Base-by-base conservation (phyloP, 2,329 filamentous ascomycete genomes). In the Claviceps spartinae region DNA sequence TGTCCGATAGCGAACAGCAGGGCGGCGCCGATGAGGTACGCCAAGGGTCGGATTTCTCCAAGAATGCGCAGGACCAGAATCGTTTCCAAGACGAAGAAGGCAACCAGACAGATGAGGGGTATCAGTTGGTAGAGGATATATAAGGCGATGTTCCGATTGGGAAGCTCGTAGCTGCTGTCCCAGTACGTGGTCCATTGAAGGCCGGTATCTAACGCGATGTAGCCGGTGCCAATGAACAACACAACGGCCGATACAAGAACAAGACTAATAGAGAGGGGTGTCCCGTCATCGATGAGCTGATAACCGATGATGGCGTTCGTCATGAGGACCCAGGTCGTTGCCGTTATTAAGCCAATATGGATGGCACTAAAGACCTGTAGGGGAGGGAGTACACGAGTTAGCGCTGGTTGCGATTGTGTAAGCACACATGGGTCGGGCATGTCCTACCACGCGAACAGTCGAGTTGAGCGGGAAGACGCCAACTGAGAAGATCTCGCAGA, bases 401-500 rank as follows among this genome's bases (percentile, higher is more conserved):
- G 11, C 79, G 87, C 86, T 90, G 53, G 18, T 18, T 45, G 37
- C 2, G 30, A 34, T 40, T 22, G 3, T 14, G n/a, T 2, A 34
- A 6, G 34, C 46, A 20, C 2, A 9, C n/a, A 22, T 37, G 13
- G 6, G 11, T 6, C 26, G 13, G 9, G 18, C 22, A 24, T 30
- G 18, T 73, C 83, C 57, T 76, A 86, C 88, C 61, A 86, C 77
- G 65, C 89, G 82, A 54, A 87, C 85, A 48, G 71, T 79, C 50
- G 75, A 71, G 58, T 79, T 72, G 20, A 96, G 71, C 2, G 91
- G 89, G 61, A 98, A 91, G 34, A 84, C 86, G 59, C 93, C 93
- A 38, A 97, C 82, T 0, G 89, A 90, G 71, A 98, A 96, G 62
- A 98, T 95, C 67, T 97, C 93, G 70, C 90, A 96, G 62, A 98